These are phyloP conservation scores for Hawksworthiomyces lignivorus DNA, from an alignment of 2,329 filamentous ascomycete species.

Conservation along the genomic window DNA sequence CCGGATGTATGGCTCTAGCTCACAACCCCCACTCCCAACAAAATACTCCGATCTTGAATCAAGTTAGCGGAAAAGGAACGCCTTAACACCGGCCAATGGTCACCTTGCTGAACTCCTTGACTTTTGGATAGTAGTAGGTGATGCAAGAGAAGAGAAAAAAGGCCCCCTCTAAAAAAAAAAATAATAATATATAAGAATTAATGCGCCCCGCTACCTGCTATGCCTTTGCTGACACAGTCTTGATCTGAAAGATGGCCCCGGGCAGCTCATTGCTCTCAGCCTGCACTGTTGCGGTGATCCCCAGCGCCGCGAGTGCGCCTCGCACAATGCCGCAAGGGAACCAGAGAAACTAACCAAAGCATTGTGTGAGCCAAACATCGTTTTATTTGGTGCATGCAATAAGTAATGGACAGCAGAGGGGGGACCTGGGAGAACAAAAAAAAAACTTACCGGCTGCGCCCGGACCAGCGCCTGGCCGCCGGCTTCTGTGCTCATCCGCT, in stretches of 20 bases:
- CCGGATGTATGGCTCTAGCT: too few relatives aligned
- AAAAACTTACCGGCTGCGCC: constrained; percentile 65
- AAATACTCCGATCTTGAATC: too few relatives aligned
- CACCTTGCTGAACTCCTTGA: too few relatives aligned
- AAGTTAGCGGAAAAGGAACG: too few relatives aligned
- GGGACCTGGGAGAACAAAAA: constrained; percentile 5
- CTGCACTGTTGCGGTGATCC: constrained; percentile 83
- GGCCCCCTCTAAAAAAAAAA: background rate
- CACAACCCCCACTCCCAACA: too few relatives aligned
- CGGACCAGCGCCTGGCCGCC: constrained; percentile 63
- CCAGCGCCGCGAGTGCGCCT: constrained; percentile 85
- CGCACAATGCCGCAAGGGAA: constrained; percentile 91
- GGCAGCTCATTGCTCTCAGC: constrained; percentile 85
- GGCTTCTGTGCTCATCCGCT: constrained; percentile 78
- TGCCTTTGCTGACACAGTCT: constrained; percentile 63
- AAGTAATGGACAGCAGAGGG: constrained; percentile 1
- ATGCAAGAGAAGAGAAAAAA: background rate
- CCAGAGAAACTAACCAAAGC: constrained; percentile 86
- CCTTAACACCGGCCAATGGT: too few relatives aligned
- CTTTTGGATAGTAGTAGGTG: too few relatives aligned
- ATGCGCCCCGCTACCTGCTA: too few relatives aligned
- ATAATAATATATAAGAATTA: background rate
- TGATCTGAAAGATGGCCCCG: constrained; percentile 90
- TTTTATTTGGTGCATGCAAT: too few relatives aligned
- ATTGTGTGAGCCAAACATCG: too few relatives aligned